Evolutionary conservation across 1,284 basidiomycete species (phyloP).

Genomic region (Fomitopsis palustris): DNA sequence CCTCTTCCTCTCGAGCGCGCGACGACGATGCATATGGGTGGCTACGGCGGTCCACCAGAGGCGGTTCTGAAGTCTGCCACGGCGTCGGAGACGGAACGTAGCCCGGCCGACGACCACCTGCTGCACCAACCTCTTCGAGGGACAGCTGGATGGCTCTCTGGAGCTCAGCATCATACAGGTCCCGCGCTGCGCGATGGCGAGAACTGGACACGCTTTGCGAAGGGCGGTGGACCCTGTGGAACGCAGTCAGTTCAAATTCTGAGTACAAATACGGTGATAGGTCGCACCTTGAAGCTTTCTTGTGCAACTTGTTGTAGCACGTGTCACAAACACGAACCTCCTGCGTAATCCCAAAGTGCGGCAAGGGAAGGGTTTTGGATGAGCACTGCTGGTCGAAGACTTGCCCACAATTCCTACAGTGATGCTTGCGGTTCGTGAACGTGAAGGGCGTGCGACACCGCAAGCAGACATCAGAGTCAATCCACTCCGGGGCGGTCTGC

Average conservation of each 20-base stretch:
- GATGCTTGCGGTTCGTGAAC: conserved; percentile 97
- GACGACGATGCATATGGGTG: conserved; percentile 37
- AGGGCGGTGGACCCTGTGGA: conserved; percentile 38
- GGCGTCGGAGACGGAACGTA: conserved; percentile 64
- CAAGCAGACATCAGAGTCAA: conserved; percentile 93
- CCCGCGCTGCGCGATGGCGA: conserved; percentile 54
- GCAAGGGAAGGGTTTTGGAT: conserved; percentile 79
- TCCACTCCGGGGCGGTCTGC: conserved; percentile 91
- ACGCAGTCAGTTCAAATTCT: neutral
- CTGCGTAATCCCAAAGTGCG: conserved; percentile 92
- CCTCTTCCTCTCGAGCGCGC: conserved; percentile 60
- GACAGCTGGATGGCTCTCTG: conserved; percentile 93
- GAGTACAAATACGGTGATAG: neutral
- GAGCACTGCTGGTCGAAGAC: conserved; percentile 97
- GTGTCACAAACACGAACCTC: conserved; percentile 94
- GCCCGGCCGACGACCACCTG: conserved; percentile 49
- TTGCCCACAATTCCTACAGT: conserved; percentile 97
- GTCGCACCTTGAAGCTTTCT: conserved; percentile 36
- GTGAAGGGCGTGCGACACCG: conserved; percentile 90
- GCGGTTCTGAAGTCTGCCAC: conserved; percentile 72
- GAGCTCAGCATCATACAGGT: conserved; percentile 84
- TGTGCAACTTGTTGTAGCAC: conserved; percentile 75
- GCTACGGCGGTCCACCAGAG: conserved; percentile 50
- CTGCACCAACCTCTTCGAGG: conserved; percentile 70
- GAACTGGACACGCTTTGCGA: conserved; percentile 46